These are phyloP conservation scores for Azolla pinnata DNA, from an alignment of 75 land plant genomes.

Conservation along the genomic window DNA sequence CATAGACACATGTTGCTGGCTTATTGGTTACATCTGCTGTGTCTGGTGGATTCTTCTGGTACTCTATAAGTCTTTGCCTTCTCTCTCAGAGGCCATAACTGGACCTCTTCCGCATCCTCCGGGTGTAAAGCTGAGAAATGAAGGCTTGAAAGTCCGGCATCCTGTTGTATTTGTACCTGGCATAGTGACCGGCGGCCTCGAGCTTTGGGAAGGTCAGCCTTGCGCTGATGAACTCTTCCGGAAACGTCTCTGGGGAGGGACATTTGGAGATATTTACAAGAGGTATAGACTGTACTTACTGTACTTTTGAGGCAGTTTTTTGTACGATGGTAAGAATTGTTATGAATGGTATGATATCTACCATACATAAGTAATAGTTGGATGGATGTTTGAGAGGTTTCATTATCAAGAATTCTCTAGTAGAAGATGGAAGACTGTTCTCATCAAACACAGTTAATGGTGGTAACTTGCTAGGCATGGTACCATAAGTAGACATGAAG, in stretches of 20 bases:
- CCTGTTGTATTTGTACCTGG: conserved; percentile 96
- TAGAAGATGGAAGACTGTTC: no score
- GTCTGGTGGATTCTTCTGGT: conserved; percentile 77
- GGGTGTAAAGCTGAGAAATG: conserved; percentile 56
- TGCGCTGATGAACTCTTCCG: conserved; percentile 86
- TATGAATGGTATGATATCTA: no score
- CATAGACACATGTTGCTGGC: conserved; percentile 72
- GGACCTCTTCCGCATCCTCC: conserved; percentile 86
- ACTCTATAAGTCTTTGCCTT: conserved; percentile 67
- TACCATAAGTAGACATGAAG: no score
- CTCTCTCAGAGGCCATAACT: conserved; percentile 79
- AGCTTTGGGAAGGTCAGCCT: conserved; percentile 84
- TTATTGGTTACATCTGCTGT: conserved; percentile 49
- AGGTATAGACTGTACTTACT: conserved; percentile 38
- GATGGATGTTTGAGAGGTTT: no score
- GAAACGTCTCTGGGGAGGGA: conserved; percentile 94
- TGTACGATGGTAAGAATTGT: no score
- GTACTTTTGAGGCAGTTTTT: not conserved
- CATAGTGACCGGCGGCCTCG: conserved; percentile 90
- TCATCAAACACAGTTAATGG: no score
- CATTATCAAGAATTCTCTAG: no score
- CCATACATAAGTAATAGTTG: no score
- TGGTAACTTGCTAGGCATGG: no score
- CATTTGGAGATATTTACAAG: conserved; percentile 85
- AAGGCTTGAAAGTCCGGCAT: conserved; percentile 61